phyloP scores from a whole-genome alignment of 352 stramenopile species.

The Phytopythium oedochilum region DNA sequence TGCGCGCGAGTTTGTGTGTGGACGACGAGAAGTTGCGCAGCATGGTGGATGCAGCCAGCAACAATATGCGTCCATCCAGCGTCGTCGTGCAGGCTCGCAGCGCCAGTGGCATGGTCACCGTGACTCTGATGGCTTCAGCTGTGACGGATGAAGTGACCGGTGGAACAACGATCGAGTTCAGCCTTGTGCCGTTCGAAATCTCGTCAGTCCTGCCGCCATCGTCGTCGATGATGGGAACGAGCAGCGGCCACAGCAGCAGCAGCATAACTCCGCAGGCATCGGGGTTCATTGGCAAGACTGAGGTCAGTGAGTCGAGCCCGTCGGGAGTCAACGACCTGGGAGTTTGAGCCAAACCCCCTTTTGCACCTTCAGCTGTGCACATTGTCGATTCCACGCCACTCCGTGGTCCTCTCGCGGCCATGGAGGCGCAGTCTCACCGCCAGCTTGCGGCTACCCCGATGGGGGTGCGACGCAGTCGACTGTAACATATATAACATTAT shows the following conservation, averaged over 20 bases:
- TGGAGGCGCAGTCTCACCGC: background rate
- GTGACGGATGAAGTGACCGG: constrained; percentile 53
- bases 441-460: background rate
- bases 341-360: constrained; percentile 24
- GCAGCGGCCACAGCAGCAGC: background rate
- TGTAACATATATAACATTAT: constrained; percentile 71
- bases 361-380: background rate
- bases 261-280: constrained; percentile 6
- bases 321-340: constrained; percentile 46
- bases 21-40: constrained; percentile 43
- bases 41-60: constrained; percentile 36
- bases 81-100: constrained; percentile 46
- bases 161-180: constrained; percentile 51
- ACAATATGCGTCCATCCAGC: constrained; percentile 34
- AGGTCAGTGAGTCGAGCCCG: constrained; percentile 46
- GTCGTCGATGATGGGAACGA: background rate
- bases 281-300: constrained; percentile 15
- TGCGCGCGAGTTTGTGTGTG: constrained; percentile 44
- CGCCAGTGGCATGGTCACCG: constrained; percentile 31
- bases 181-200: constrained; percentile 58
- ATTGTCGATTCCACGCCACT: background rate
- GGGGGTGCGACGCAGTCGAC: background rate
- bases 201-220: constrained; percentile 25
- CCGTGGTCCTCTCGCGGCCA: too few relatives aligned
- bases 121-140: constrained; percentile 54